phyloP scores from a whole-genome alignment of 1,284 basidiomycete species.

The Puccinia horiana region DNA sequence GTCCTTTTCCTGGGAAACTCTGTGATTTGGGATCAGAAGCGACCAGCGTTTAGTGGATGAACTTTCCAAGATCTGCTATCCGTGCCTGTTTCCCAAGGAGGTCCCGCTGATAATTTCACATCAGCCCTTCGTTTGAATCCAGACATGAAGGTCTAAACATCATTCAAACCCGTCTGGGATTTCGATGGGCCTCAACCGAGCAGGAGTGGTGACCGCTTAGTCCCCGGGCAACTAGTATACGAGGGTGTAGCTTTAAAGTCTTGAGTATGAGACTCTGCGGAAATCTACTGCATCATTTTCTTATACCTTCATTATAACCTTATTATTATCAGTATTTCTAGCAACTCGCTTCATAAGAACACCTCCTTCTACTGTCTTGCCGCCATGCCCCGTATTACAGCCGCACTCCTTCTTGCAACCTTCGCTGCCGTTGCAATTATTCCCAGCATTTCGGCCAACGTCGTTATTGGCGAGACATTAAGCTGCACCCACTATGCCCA shows the following conservation, averaged over 20 bases:
- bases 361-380: neutral
- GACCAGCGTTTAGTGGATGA: neutral
- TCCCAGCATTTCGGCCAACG: neutral
- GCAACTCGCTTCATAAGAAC: neutral
- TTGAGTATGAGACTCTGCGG: neutral
- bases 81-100: constrained; percentile 24
- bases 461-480: neutral
- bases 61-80: neutral
- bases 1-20: neutral
- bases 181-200: neutral
- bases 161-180: neutral
- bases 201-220: neutral
- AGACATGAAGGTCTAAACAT: constrained; percentile 10
- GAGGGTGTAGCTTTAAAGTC: neutral
- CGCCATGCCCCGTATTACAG: neutral
- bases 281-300: neutral
- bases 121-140: constrained; percentile 21
- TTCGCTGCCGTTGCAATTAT: neutral
- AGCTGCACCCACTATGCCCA: constrained; percentile 23
- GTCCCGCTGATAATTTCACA: neutral
- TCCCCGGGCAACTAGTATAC: neutral
- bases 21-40: neutral
- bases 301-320: neutral
- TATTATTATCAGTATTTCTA: neutral
- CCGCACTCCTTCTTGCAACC: neutral